Evolutionary conservation across 164 flowering plant genomes (phyloP), one percentile per base, ranked within the genome.

Genomic region (Dillenia suffruticosa): DNA sequence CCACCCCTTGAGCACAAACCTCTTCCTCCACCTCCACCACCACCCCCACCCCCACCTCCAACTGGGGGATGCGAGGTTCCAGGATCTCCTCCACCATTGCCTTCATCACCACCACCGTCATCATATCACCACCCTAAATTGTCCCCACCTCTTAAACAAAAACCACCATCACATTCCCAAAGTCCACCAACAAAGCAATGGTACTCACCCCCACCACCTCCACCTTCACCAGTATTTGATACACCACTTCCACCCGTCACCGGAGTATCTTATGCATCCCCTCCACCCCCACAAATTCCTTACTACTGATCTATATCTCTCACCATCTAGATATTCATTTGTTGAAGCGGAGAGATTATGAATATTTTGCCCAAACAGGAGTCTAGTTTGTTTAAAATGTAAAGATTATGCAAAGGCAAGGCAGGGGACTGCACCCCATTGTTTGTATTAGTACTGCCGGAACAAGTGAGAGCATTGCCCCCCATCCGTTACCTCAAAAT

Each of bases 221-320:
- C 76, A 12, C 63, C 76, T 1, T 73, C 79, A 3, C 5, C 57
- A 1, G 46, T 14, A 40, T 62, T 62, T 0, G 63, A 62, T 56
- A 59, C 66, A 10, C 85, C 86, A 0, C 74, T 81, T 10, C 90
- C 90, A 8, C 90, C 90, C 10, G 56, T 85, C 24, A 12, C 44
- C 15, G 90, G 86, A n/a, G 79, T 85, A 13, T 68, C 87, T 2
- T 83, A 85, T 48, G 84, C 83, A 32, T 85, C 90, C 53, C 90
- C 90, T 11, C 90, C 90, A 17, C 90, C 90, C 13, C 90, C 90
- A 13, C 57, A 50, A 22, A 77, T 78, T 59, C 88, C 90, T 9
- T 78, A 79, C 68, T 76, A 82, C 61, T 82, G 69, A 76, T 69
- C 43, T 14, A 17, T 46, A 13, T 46, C 14, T 10, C 11, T 2